phyloP scores from a whole-genome alignment of 108 stramenopile species.

The Skeletonema potamos region DNA sequence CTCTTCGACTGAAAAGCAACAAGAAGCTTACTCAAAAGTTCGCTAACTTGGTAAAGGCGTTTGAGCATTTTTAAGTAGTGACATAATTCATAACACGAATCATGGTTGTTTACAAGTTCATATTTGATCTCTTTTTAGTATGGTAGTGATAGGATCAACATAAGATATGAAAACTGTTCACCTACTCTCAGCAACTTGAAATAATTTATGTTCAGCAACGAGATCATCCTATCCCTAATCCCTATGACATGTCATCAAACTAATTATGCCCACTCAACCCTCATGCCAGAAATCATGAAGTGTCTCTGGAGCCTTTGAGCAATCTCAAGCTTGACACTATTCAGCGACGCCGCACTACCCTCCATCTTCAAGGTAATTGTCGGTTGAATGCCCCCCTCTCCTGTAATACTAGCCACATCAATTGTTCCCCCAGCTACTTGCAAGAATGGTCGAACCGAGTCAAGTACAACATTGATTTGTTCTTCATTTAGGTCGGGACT shows the following conservation, averaged over 20 bases:
- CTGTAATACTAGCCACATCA: constrained; percentile 65
- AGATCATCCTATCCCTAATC: not conserved
- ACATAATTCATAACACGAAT: not conserved
- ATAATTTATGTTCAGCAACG: not conserved
- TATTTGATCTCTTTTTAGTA: not conserved
- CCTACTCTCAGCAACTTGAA: not conserved
- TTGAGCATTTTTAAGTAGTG: not conserved
- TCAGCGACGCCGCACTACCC: constrained; percentile 82
- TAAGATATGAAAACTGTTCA: not conserved
- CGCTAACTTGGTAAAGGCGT: constrained; percentile 37
- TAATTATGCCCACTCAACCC: constrained; percentile 74
- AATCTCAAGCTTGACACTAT: constrained; percentile 95
- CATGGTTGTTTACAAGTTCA: not conserved
- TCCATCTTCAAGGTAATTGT: constrained; percentile 87
- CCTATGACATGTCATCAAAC: too few relatives aligned
- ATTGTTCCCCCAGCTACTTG: constrained; percentile 93
- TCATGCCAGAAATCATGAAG: constrained; percentile 93
- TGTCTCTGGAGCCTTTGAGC: constrained; percentile 93
- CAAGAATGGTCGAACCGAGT: constrained; percentile 95
- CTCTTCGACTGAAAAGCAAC: constrained; percentile 34
- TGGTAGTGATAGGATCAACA: not conserved
- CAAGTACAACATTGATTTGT: constrained; percentile 83
- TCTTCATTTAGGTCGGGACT: constrained; percentile 82
- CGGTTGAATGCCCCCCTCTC: constrained; percentile 84
- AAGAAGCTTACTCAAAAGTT: constrained; percentile 39